Evolutionary conservation across 2,329 filamentous ascomycete species (phyloP).

Genomic region (Colletotrichum liaoningense): DNA sequence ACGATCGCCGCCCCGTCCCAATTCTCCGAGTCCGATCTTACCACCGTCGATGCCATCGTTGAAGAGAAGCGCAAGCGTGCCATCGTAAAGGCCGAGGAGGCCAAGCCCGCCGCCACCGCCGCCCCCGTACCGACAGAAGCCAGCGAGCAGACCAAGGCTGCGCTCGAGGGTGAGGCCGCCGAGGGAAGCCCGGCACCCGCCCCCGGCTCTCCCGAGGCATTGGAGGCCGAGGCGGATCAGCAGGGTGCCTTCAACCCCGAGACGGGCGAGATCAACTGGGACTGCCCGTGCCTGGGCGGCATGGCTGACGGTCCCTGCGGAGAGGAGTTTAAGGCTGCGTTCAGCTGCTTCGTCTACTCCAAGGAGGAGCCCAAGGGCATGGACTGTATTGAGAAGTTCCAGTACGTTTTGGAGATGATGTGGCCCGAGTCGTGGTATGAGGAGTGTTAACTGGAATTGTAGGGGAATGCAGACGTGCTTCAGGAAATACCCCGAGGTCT

Average conservation of each 20-base stretch:
- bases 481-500: slow-evolving; percentile 90
- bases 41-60: slow-evolving; percentile 75
- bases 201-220: slow-evolving; percentile 57
- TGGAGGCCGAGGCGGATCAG: slow-evolving; percentile 85
- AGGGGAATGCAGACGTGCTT: slow-evolving; percentile 99
- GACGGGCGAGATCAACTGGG: slow-evolving; percentile 99
- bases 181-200: slow-evolving; percentile 14
- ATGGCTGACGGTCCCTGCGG: slow-evolving; percentile 98
- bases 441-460: slow-evolving; percentile 44
- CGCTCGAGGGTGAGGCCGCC: slow-evolving; percentile 33
- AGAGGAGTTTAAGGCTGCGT: slow-evolving; percentile 93
- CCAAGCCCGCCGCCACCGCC: slow-evolving; percentile 38
- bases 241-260: slow-evolving; percentile 98
- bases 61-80: slow-evolving; percentile 70
- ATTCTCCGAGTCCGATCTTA: slow-evolving; percentile 68
- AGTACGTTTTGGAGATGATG: slow-evolving; percentile 66
- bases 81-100: slow-evolving; percentile 45
- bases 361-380: slow-evolving; percentile 96
- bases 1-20: slow-evolving; percentile 57
- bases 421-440: not conserved
- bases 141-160: slow-evolving; percentile 36
- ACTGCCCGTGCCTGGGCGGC: slow-evolving; percentile 95
- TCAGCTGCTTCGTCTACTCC: slow-evolving; percentile 98
- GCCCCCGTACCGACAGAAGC: slow-evolving; percentile 37
- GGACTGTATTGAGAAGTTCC: slow-evolving; percentile 97